A percentile compares a stretch with the other conserved stretches of the same genome.
phyloP scores from a whole-genome alignment of 371 early-diverging fungal species.

The Mucor circinelloides region DNA sequence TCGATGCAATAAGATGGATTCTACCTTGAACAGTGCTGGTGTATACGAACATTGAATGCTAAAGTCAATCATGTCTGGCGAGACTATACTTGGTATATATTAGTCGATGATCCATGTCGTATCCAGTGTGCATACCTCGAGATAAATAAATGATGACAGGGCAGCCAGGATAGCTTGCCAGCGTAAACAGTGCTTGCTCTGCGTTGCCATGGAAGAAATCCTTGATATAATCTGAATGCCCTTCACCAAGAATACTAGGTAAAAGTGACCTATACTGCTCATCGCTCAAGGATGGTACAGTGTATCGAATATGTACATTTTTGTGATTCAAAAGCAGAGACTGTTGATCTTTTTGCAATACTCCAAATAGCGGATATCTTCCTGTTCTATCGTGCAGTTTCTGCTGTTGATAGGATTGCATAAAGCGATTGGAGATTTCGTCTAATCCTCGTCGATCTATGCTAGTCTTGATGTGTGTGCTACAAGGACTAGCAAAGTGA shows the following conservation, averaged over 20 bases:
- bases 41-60: slow-evolving; percentile 14
- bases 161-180: slow-evolving; percentile 21
- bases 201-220: slow-evolving; percentile 12
- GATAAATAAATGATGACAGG: slow-evolving; percentile 18
- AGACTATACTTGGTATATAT: not conserved
- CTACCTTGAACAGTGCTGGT: slow-evolving; percentile 21
- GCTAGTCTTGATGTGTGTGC: not conserved
- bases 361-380: slow-evolving; percentile 11
- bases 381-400: slow-evolving; percentile 6
- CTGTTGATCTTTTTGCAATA: not conserved
- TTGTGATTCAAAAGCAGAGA: not conserved
- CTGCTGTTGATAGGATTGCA: slow-evolving; percentile 7
- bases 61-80: slow-evolving; percentile 16
- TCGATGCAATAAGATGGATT: slow-evolving; percentile 14
- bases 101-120: not conserved
- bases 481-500: slow-evolving; percentile 17
- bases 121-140: not conserved
- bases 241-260: slow-evolving; percentile 14
- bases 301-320: slow-evolving; percentile 10
- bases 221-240: slow-evolving; percentile 9
- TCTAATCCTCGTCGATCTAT: slow-evolving; percentile 21
- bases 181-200: slow-evolving; percentile 17
- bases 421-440: slow-evolving; percentile 14
- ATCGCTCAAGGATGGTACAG: not conserved
- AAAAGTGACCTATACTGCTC: slow-evolving; percentile 18